Evolutionary conservation across 192 early-diverging fungal genomes (phyloP), one percentile per base, ranked within the genome.

Genomic region (Dispira simplex): DNA sequence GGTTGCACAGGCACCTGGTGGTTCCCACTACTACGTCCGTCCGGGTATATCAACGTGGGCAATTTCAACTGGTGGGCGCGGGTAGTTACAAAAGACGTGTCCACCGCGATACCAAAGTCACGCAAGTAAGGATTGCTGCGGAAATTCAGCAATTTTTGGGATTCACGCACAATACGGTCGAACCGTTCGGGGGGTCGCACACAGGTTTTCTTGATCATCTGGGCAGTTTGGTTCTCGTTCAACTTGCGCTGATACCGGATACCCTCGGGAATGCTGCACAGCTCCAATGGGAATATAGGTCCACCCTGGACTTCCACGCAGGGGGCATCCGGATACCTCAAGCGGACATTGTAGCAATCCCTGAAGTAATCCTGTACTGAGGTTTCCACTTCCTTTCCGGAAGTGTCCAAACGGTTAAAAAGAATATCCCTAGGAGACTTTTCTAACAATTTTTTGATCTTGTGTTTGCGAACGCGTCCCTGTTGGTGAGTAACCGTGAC

Each of bases 161-260:
- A 87, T 21, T 85, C 78, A 12, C 8, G 59, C n/a, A 72, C 77
- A 65, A 97, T 97, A 66, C 89, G 89, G 68, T 86, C 80, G 62
- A 82, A 81, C 59, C 93, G 88, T n/a, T 89, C 79, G 54, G 81
- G 77, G 0, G 95, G 95, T 39, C 77, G 79, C 71, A 88, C 84
- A 67, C 90, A 92, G 0, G 92, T 92, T 67, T 90, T 91, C 39
- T 83, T 90, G 67, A 98, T 94, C 93, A 98, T 95, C 66, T 98
- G 92, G 0, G 90, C 87, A 0, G 93, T 95, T 77, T 93, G 86
- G 39, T 71, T 72, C 55, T 94, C 89, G 65, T 90, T 84, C 45
- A 95, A 70, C 66, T 92, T 92, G 64, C 87, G 78, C 66, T 83
- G 72, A 67, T 89, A 83, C 47, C 91, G 81, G 74, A 93, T 92